Evolutionary conservation across 306 rosid genomes (phyloP).

Genomic region (Comarum palustre): DNA sequence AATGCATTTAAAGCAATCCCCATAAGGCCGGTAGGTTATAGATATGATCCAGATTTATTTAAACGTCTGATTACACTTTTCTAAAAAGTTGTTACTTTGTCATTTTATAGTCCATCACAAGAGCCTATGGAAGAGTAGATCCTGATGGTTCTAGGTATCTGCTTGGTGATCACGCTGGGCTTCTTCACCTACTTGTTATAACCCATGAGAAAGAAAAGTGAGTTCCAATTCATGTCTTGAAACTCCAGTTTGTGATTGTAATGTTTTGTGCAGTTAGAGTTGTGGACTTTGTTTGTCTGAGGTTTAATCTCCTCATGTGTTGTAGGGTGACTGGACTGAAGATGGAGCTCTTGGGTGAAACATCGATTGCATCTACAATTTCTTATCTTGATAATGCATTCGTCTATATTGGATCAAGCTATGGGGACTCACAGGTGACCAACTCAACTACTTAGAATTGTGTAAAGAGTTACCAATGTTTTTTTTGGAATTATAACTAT

Average conservation of each 20-base stretch:
- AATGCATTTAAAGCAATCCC: conserved; percentile 94
- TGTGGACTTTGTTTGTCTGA: not conserved
- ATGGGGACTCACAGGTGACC: conserved; percentile 91
- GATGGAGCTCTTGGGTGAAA: conserved; percentile 93
- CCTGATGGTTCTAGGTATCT: conserved; percentile 95
- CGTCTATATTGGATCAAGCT: conserved; percentile 89
- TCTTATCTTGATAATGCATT: conserved; percentile 94
- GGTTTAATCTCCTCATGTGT: conserved; percentile 16
- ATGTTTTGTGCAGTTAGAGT: not conserved
- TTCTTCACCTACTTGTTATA: conserved; percentile 89
- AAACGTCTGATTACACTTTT: not conserved
- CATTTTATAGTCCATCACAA: conserved; percentile 64
- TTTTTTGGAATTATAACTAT: not conserved
- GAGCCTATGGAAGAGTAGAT: conserved; percentile 94
- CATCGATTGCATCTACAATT: conserved; percentile 89
- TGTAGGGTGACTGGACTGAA: conserved; percentile 94
- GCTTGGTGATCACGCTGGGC: conserved; percentile 91
- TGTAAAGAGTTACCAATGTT: not conserved
- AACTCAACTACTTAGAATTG: not conserved
- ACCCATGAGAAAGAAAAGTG: conserved; percentile 96
- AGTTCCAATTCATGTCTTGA: conserved; percentile 19
- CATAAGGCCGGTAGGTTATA: conserved; percentile 64
- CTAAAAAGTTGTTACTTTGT: not conserved
- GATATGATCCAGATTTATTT: not conserved
- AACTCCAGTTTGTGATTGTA: not conserved